Evolutionary conservation across 805 yeast species (phyloP).

Genomic region (Candida corydali): DNA sequence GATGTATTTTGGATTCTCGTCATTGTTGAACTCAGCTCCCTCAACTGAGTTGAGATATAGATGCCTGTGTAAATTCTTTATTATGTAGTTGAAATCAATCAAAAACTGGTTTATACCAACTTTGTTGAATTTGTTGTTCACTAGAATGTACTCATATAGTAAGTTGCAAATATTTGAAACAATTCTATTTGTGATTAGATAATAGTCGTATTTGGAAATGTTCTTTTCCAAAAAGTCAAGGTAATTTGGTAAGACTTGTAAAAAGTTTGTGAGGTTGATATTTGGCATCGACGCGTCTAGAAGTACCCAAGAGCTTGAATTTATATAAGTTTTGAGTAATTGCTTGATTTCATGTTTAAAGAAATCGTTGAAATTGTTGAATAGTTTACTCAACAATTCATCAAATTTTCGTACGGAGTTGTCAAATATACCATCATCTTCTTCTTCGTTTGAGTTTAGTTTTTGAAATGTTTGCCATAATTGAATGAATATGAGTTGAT

Average conservation of each 20-base stretch:
- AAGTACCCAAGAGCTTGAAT: constrained; percentile 27
- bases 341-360: constrained; percentile 29
- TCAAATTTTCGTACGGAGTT: constrained; percentile 19
- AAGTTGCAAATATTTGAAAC: constrained; percentile 24
- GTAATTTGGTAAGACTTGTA: constrained; percentile 22
- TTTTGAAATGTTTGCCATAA: constrained; percentile 31
- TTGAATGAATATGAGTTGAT: constrained; percentile 35
- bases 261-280: constrained; percentile 19
- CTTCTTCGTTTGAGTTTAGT: constrained; percentile 3
- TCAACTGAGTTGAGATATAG: constrained; percentile 8
- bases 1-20: constrained; percentile 18
- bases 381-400: constrained; percentile 15
- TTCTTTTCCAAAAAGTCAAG: constrained; percentile 18
- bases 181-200: constrained; percentile 21
- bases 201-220: constrained; percentile 29
- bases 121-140: constrained; percentile 34
- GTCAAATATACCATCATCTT: constrained; percentile 26
- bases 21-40: constrained; percentile 15
- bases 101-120: constrained; percentile 30
- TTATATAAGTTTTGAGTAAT: constrained; percentile 33
- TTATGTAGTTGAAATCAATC: constrained; percentile 23
- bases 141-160: constrained; percentile 33
- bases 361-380: constrained; percentile 23
- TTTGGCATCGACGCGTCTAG: constrained; percentile 14
- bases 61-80: constrained; percentile 12